Base-by-base conservation (phyloP, 495 filamentous ascomycete species). In the Massariosphaeria phaeospora region DNA sequence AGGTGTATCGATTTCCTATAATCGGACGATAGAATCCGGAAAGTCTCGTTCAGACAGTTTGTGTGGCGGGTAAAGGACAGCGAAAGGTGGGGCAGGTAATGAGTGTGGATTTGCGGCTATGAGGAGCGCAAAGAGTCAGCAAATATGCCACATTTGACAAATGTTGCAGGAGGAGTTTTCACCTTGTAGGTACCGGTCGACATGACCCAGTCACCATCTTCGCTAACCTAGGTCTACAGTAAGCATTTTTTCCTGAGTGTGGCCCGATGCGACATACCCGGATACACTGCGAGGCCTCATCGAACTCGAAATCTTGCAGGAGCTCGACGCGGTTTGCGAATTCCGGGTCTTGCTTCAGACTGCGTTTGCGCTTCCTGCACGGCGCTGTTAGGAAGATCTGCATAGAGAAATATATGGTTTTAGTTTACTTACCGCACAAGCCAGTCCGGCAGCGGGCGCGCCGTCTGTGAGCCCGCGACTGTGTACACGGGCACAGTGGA, bases 141-240 rank as follows among this genome's bases (percentile, higher is more conserved):
- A n/a, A n/a, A n/a, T n/a, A n/a, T n/a, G n/a, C n/a, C n/a, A n/a
- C n/a, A n/a, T n/a, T n/a, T n/a, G n/a, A n/a, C n/a, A n/a, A n/a
- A n/a, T n/a, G n/a, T n/a, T n/a, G n/a, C n/a, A n/a, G n/a, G n/a
- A n/a, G n/a, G n/a, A n/a, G n/a, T n/a, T n/a, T n/a, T n/a, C n/a
- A n/a, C n/a, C n/a, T n/a, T n/a, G n/a, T n/a, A 78, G 68, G 71
- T 80, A 79, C 91, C 93, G 59, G 91, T 94, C 61, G 89, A 95
- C 87, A 97, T 94, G 9, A 96, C 88, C 88, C 93, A 99, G 64
- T 97, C 84, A 30, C 91, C 91, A 79, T 99, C 94, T 52, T 96
- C 93, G 67, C 88, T 95, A 27, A 89, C n/a, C n/a, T n/a, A n/a
- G n/a, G n/a, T n/a, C n/a, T n/a, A n/a, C n/a, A n/a, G n/a, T n/a